Base-by-base conservation (phyloP, 192 early-diverging fungal genomes). In the Entomortierella chlamydospora region DNA sequence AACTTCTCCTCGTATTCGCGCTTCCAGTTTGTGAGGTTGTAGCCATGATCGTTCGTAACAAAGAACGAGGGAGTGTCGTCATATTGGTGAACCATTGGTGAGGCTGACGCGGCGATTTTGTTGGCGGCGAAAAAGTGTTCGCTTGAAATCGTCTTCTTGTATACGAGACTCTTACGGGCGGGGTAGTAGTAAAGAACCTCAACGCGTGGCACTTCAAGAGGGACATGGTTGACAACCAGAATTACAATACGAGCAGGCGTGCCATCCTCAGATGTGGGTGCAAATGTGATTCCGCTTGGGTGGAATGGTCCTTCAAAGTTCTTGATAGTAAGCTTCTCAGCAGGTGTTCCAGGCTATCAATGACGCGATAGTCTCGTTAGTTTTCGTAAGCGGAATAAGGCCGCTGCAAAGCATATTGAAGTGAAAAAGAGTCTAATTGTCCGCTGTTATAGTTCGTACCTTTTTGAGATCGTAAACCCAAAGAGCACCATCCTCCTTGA, bases 171-270 rank as follows among this genome's bases (percentile, higher is more conserved):
- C 63, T 79, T 79, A 50, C 76, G 76, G 7, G 76, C 76, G 12
- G 76, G 76, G 63, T 79, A 79, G 57, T 79, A 79, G 34, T 79
- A 79, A 23, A 79, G 76, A 12, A 79, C 76, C 42, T 79, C 76
- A 20, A 79, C 63, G 20, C 76, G 65, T 23, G 76, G 76, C 5
- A 60, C 51, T 55, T 79, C 76, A 4, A 70, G 31, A 39, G 76
- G 76, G 15, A 79, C 76, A 50, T 79, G 76, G 68, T 79, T 79
- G 7, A 79, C 76, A 9, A 70, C 76, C 39, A 79, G 42, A 33
- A 79, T 43, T 0, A 79, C 76, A 8, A 79, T 55, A 45, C 76
- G 76, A 7, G 76, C 76, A 17, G 76, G 76, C 4, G 76, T 79
- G n/a, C 76, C 76, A 41, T 79, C 76, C 28, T 79, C 67, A 1